Evolutionary conservation across 352 stramenopile genomes (phyloP).

Genomic region (Globisporangium irregulare): DNA sequence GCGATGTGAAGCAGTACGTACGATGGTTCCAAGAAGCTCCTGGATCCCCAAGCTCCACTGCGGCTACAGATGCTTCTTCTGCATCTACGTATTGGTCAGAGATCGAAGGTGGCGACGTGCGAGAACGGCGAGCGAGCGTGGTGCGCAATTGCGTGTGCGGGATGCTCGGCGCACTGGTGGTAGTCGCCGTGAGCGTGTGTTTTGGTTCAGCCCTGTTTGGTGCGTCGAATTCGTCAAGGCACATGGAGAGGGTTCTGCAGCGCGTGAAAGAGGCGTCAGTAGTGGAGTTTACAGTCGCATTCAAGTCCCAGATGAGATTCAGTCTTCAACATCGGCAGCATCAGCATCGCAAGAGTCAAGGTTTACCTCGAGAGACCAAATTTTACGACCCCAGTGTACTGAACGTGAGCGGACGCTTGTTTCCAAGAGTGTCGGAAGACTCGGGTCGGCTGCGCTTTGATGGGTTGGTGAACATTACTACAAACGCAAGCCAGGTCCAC

Average conservation of each 20-base stretch:
- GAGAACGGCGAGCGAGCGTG: slow-evolving; percentile 18
- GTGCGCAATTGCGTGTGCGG: slow-evolving; percentile 26
- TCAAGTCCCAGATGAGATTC: slow-evolving; percentile 5
- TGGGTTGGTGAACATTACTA: slow-evolving; percentile 26
- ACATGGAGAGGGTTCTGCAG: slow-evolving; percentile 24
- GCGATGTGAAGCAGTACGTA: slow-evolving; percentile 7
- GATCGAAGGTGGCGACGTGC: background rate
- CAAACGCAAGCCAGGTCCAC: slow-evolving; percentile 21
- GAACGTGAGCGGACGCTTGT: slow-evolving; percentile 18
- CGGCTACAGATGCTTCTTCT: background rate
- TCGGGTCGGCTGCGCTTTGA: slow-evolving; percentile 40
- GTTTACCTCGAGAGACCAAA: background rate
- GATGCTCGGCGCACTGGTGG: slow-evolving; percentile 24
- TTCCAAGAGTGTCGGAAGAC: slow-evolving; percentile 32
- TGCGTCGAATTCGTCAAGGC: slow-evolving; percentile 19
- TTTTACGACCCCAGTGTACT: background rate
- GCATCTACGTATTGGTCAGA: background rate
- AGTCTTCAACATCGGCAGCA: background rate
- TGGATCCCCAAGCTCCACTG: background rate
- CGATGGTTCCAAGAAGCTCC: background rate
- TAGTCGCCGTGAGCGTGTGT: slow-evolving; percentile 30
- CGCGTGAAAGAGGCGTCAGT: slow-evolving; percentile 22
- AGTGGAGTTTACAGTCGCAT: slow-evolving; percentile 34
- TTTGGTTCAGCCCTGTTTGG: slow-evolving; percentile 25
- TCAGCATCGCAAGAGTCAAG: background rate